Conservation (phyloP, 2,329 filamentous ascomycete species). For the Aspergillus sp. region DNA sequence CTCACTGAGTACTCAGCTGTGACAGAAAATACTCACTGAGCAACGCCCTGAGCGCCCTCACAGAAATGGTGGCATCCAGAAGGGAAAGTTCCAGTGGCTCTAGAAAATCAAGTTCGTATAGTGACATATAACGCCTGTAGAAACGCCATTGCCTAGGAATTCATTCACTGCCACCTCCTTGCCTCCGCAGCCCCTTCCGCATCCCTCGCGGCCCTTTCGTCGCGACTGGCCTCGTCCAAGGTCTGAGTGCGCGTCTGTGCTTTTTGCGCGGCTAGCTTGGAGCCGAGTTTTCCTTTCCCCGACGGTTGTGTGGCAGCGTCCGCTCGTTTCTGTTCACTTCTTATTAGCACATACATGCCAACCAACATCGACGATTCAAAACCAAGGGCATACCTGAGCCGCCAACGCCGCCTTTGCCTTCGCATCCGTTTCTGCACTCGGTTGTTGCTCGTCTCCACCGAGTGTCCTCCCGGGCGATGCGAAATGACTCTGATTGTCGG, state of each 20-base stretch:
- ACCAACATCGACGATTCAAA: background rate
- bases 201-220: constrained; percentile 58
- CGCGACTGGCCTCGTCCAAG: constrained; percentile 58
- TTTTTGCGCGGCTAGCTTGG: constrained; percentile 66
- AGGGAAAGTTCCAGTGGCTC: too few relatives aligned
- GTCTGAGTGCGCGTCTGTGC: constrained; percentile 61
- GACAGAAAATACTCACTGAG: too few relatives aligned
- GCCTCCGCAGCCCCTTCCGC: constrained; percentile 55
- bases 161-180: constrained; percentile 48
- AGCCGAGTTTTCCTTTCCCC: constrained; percentile 58
- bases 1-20: too few relatives aligned
- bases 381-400: constrained; percentile 60
- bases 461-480: constrained; percentile 54
- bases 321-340: constrained; percentile 52
- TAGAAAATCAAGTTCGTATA: too few relatives aligned
- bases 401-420: constrained; percentile 67
- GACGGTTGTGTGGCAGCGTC: constrained; percentile 39
- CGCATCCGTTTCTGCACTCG: constrained; percentile 45
- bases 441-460: constrained; percentile 41
- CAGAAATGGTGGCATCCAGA: too few relatives aligned
- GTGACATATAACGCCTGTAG: too few relatives aligned
- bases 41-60: too few relatives aligned
- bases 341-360: background rate
- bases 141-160: background rate
- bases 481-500: constrained; percentile 30